Base-by-base conservation (phyloP, 495 filamentous ascomycete species). In the Clavariopsis aquatica region DNA sequence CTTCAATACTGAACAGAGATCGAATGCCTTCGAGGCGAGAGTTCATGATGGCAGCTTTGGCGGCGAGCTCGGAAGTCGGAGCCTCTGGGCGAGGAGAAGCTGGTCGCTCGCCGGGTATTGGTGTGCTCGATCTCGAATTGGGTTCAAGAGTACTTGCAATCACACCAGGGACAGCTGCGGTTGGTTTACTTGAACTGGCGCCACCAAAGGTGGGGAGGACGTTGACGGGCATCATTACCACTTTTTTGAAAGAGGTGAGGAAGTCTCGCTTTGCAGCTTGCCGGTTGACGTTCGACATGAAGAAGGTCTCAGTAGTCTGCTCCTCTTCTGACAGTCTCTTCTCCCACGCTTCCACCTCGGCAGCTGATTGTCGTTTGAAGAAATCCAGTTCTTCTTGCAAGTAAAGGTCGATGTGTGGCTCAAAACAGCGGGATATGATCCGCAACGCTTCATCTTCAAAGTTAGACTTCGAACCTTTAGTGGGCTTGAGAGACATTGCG, bases 191-290 rank as follows among this genome's bases (percentile, higher is more conserved):
- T 26, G 80, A 38, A 84, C 85, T 19, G 61, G 65, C 65, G 8
- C 64, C 57, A 22, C 65, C 65, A 6, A 77, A 74, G 45, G 79
- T 81, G 13, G 83, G 81, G 2, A 98, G 77, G 24, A 93, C 92
- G 52, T 91, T 94, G 28, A 98, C 93, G 23, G 95, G 95, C 86
- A 96, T 92, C 90, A 98, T 96, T 66, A 99, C 91, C 10, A 99
- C 94, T 72, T 99, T 98, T 75, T 92, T 97, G 80, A 99, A 99
- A 1, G 92, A 95, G 19, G 85, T 93, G 67, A 99, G 72, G 71
- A 99, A 99, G 74, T 99, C 95, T 47, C 88, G 86, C 75, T 99
- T 99, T 71, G 94, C 95, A 1, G 90, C 93, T 78, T 96, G 92
- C 27, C 95, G 84, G 64, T 92, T 96, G 72, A 98, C 84, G 71